Conservation (phyloP, 148 eudicot genomes). For the Dysphania ambrosioides region DNA sequence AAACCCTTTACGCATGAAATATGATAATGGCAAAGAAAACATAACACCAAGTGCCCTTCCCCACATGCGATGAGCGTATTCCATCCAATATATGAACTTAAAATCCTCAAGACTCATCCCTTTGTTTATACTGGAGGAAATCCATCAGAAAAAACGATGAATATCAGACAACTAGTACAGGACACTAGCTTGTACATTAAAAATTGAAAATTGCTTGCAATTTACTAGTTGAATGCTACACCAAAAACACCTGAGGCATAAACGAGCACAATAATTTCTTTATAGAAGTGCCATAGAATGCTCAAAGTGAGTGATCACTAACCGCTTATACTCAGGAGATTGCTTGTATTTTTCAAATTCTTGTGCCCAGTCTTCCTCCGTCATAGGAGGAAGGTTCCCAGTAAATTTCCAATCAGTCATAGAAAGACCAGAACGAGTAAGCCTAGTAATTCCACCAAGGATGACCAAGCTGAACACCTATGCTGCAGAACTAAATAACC, state of each 20-base stretch:
- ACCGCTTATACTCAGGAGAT: conserved; percentile 93
- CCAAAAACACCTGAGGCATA: not conserved
- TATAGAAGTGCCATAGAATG: not conserved
- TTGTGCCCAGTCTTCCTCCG: conserved; percentile 72
- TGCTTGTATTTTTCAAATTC: conserved; percentile 96
- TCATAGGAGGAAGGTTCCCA: conserved; percentile 80
- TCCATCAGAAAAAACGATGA: conserved; percentile 4
- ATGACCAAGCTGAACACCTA: conserved; percentile 99
- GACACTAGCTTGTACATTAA: not conserved
- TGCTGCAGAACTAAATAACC: conserved; percentile 95
- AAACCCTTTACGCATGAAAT: conserved; percentile 84
- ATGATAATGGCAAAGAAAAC: conserved; percentile 96
- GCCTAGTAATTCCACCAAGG: conserved; percentile 89
- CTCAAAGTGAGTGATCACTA: conserved; percentile 25
- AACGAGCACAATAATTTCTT: not conserved
- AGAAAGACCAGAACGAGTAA: conserved; percentile 89
- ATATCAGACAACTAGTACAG: not conserved
- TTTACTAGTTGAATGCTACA: not conserved
- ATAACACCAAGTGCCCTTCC: conserved; percentile 96
- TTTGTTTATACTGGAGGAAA: conserved; percentile 59
- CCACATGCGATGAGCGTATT: conserved; percentile 99
- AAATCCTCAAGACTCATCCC: conserved; percentile 93
- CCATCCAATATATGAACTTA: conserved; percentile 98
- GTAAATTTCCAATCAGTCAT: conserved; percentile 99
- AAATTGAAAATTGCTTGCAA: not conserved